Evolutionary conservation across 345 rosid genomes (phyloP).

Genomic region (Nasturtium officinale): DNA sequence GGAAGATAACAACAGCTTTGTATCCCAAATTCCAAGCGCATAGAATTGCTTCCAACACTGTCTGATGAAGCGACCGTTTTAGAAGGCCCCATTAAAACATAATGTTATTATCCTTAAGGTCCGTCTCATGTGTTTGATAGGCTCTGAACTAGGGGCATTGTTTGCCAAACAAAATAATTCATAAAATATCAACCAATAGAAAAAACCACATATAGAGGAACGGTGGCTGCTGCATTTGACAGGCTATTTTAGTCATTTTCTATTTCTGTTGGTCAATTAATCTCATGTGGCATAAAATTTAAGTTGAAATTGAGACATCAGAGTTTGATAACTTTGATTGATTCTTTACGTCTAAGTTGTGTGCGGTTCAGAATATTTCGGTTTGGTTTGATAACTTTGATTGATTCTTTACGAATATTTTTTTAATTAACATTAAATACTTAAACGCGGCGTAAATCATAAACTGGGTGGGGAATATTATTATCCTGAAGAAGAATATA

Average conservation of each 20-base stretch:
- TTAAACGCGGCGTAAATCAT: too few species aligned
- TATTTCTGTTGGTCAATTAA: background rate
- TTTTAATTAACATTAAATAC: too few species aligned
- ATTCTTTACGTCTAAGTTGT: too few species aligned
- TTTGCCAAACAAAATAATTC: background rate
- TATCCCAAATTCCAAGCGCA: too few species aligned
- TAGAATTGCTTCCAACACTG: too few species aligned
- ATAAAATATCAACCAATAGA: background rate
- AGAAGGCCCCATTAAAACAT: background rate
- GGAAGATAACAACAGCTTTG: background rate
- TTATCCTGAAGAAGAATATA: slow-evolving; percentile 24
- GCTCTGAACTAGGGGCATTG: too few species aligned
- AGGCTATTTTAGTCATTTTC: background rate
- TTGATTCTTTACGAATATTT: too few species aligned
- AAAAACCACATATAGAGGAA: background rate
- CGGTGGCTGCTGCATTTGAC: slow-evolving; percentile 22
- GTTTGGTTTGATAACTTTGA: too few species aligned
- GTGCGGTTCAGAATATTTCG: too few species aligned
- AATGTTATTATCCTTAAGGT: too few species aligned
- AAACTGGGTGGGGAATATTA: background rate
- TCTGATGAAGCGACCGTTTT: background rate
- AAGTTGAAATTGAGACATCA: slow-evolving; percentile 1
- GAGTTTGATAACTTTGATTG: too few species aligned
- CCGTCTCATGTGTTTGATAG: too few species aligned
- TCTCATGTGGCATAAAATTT: background rate